phyloP scores from a whole-genome alignment of 2,329 filamentous ascomycete genomes.

The Penicillium sp. region DNA sequence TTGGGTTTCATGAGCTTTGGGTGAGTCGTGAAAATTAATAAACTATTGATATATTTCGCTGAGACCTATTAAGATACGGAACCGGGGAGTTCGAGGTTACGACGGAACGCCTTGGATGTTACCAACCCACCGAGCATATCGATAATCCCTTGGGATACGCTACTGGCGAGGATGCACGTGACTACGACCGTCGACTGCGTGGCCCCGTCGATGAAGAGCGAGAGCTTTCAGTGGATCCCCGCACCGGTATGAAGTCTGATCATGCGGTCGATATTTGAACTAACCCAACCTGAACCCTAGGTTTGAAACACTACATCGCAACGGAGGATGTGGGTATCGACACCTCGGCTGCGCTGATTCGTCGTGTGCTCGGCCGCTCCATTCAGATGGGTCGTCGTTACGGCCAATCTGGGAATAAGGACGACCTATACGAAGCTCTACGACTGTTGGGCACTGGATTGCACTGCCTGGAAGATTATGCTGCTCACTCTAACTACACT shows the following conservation, averaged over 20 bases:
- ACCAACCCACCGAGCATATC: slow-evolving; percentile 79
- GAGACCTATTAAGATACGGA: slow-evolving; percentile 45
- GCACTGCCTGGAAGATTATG: slow-evolving; percentile 89
- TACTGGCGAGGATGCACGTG: slow-evolving; percentile 78
- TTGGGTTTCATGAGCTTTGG: slow-evolving; percentile 88
- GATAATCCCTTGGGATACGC: slow-evolving; percentile 81
- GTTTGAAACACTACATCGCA: slow-evolving; percentile 90
- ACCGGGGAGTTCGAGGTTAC: slow-evolving; percentile 85
- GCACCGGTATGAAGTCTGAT: slow-evolving; percentile 53
- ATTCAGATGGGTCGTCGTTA: slow-evolving; percentile 81
- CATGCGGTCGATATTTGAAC: not conserved
- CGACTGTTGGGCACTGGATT: slow-evolving; percentile 81
- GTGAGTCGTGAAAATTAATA: slow-evolving; percentile 42
- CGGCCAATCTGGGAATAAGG: slow-evolving; percentile 61
- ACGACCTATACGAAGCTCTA: slow-evolving; percentile 83
- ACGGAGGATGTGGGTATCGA: slow-evolving; percentile 75
- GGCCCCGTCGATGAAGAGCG: slow-evolving; percentile 74
- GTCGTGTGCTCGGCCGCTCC: slow-evolving; percentile 67
- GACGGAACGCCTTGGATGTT: slow-evolving; percentile 72
- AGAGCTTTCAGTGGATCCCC: slow-evolving; percentile 74
- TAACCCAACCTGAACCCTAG: slow-evolving; percentile 29
- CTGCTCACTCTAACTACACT: slow-evolving; percentile 89
- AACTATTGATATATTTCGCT: not conserved
- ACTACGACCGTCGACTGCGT: slow-evolving; percentile 77
- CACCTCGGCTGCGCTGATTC: slow-evolving; percentile 75